Base-by-base conservation (phyloP, 2,329 filamentous ascomycete genomes). In the Colletotrichum neosansevieriae region DNA sequence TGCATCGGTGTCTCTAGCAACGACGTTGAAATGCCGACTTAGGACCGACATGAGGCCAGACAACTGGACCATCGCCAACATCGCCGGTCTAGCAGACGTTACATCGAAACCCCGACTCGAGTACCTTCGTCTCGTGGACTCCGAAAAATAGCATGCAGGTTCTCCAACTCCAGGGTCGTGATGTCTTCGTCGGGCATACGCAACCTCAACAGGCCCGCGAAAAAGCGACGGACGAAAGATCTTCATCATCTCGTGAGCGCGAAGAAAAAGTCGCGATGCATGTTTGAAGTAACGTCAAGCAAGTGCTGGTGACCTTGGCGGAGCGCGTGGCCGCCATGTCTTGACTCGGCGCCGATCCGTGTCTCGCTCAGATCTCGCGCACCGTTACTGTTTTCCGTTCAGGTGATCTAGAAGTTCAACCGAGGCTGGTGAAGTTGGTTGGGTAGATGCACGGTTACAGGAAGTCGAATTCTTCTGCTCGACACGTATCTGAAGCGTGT, bases 291-390 rank as follows among this genome's bases (percentile, higher is more conserved):
- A 69, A 66, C 66, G 32, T 60, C 56, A 56, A 24, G 13, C 61
- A 66, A 54, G 47, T 59, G 47, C 66, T 19, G 54, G 15, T 69
- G 66, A 69, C 66, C 49, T 45, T 40, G 42, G 34, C 49, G 50
- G 34, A 45, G 29, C 64, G 51, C 58, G 64, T 58, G 64, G 66
- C 34, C 47, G 61, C 61, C 61, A 65, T 56, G 53, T 50, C 61
- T 65, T 68, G 61, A 68, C 54, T 56, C 66, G 53, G 61, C 36
- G 49, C 61, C 38, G 66, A 68, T 65, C 61, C 32, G 54, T 65
- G 61, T 59, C 66, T 56, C 44, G 61, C 51, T 42, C 61, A 47
- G 54, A 42, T 65, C 17, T 64, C 54, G 54, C 40, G 36, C 42
- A 49, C 54, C 54, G 61, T 59, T 68, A 63, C 54, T 50, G 13